Evolutionary conservation across 768 basidiomycete genomes (phyloP), one percentile per base, ranked within the genome.

Genomic region (Glaciozyma antarctica): DNA sequence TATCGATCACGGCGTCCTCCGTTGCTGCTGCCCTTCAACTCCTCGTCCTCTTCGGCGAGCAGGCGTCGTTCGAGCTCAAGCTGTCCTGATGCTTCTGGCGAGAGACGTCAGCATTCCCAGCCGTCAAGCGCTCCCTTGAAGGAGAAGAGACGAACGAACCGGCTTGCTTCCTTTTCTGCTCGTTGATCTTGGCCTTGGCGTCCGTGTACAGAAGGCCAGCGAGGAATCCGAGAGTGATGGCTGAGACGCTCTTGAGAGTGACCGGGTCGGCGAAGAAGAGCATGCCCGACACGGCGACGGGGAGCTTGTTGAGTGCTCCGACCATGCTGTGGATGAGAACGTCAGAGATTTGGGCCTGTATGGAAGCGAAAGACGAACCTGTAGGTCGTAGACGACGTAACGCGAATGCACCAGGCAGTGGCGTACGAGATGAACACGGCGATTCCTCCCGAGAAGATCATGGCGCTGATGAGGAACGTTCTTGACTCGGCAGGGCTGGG

Each of bases 251-350:
- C 52, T 92, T 88, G 58, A 86, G 75, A 12, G 90, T 95, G 53
- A 90, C 86, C 30, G 85, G 78, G 76, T 99, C 93, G 51, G 90
- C 91, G 75, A 95, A 95, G 79, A 95, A 95, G 66, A 99, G 77
- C 86, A 99, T 90, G 28, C 95, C 95, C n/a, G 92, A 95, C 19
- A 91, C 93, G 10, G 95, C 95, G 56, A 99, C 91, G 45, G 95
- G 95, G 24, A 99, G 81, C 79, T 98, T 98, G 79, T 98, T 98
- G 72, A 98, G 77, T 0, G 93, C 93, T 16, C 93, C 93, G 62
- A 95, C 91, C 93, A 98, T 98, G 71, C 70, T 73, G 63, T 32
- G 19, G 0, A 19, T 8, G 24, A 10, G 24, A 15, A 88, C 90
- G 69, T 56, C 51, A 65, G 61, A 54, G 56, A 13, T 54, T 43